Base-by-base conservation (phyloP, 1,284 basidiomycete genomes). In the Fomitopsis schrenkii region DNA sequence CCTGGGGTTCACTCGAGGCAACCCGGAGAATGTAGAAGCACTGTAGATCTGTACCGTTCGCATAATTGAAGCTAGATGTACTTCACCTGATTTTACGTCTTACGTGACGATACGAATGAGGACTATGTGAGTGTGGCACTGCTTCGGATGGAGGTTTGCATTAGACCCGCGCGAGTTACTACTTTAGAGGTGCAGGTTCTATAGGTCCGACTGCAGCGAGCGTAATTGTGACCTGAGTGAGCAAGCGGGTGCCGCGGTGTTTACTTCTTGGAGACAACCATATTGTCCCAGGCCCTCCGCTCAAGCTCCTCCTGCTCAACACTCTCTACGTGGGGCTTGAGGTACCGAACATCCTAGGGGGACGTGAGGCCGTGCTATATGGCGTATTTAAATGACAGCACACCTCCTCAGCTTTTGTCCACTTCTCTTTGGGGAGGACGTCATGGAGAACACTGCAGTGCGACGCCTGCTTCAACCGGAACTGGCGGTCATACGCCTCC, bases 401-500 rank as follows among this genome's bases (percentile, higher is more conserved):
- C 67, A 97, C 96, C 78, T 98, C 88, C 67, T 87, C 84, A 8
- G 85, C 78, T 65, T 83, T 85, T 58, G 85, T 79, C 95, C 95
- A 97, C 75, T 96, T 80, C 42, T 90, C 88, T 77, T 95, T 94
- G 66, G 95, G 88, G 22, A 98, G 83, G 42, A 88, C 82, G 59
- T 86, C 84, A 79, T 98, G 96, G 57, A 93, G 76, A 62, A 96
- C 82, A 63, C 89, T 91, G 64, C 87, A 84, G 67, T 95, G 91
- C 55, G 88, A 85, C 41, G 95, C 95, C 55, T 88, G 81, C 73
- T 95, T 93, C 75, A 97, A 81, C 67, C 97, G 93, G 86, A 82
- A 98, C 61, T 87, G 87, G 64, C 97, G 93, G 84, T 98, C 96
- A 77, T 97, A 98, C 36, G 80, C 73, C 79, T 98, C 90, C 57